These are phyloP conservation scores for Lipomyces japonicus DNA, from an alignment of 805 yeast genomes.

Conservation along the genomic window DNA sequence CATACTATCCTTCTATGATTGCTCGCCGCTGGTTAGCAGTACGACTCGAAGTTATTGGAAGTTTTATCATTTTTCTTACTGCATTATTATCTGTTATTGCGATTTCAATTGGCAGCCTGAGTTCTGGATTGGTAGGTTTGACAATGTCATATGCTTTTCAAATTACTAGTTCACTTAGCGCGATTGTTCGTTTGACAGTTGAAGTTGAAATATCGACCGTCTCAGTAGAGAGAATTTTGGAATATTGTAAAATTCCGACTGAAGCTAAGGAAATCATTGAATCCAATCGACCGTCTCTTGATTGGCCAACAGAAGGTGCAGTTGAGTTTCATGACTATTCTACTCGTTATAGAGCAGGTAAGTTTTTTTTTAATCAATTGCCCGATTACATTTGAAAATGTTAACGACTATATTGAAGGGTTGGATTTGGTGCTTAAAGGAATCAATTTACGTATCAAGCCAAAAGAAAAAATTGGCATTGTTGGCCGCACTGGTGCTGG, in stretches of 20 bases:
- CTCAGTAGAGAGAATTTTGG: slow-evolving; percentile 89
- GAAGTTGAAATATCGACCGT: slow-evolving; percentile 97
- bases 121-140: slow-evolving; percentile 93
- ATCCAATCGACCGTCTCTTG: slow-evolving; percentile 57
- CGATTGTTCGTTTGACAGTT: slow-evolving; percentile 98
- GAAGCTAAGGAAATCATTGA: slow-evolving; percentile 78
- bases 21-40: slow-evolving; percentile 98
- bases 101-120: slow-evolving; percentile 60
- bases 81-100: slow-evolving; percentile 75
- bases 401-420: slow-evolving; percentile 30
- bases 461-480: slow-evolving; percentile 84
- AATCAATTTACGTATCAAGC: slow-evolving; percentile 57
- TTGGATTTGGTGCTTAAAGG: slow-evolving; percentile 72
- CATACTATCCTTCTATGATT: slow-evolving; percentile 84
- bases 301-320: slow-evolving; percentile 73
- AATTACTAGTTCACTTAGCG: slow-evolving; percentile 84
- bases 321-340: slow-evolving; percentile 68
- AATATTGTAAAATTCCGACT: slow-evolving; percentile 65
- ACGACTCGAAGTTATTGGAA: slow-evolving; percentile 84
- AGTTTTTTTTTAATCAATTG: neutral
- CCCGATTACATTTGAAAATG: neutral
- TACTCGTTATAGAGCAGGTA: slow-evolving; percentile 71
- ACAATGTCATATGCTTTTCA: slow-evolving; percentile 90
- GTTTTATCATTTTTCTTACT: slow-evolving; percentile 78
- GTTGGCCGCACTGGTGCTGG: slow-evolving; percentile 99